Evolutionary conservation across 768 basidiomycete genomes (phyloP), one percentile per base, ranked within the genome.

Genomic region (Suillus placidus): DNA sequence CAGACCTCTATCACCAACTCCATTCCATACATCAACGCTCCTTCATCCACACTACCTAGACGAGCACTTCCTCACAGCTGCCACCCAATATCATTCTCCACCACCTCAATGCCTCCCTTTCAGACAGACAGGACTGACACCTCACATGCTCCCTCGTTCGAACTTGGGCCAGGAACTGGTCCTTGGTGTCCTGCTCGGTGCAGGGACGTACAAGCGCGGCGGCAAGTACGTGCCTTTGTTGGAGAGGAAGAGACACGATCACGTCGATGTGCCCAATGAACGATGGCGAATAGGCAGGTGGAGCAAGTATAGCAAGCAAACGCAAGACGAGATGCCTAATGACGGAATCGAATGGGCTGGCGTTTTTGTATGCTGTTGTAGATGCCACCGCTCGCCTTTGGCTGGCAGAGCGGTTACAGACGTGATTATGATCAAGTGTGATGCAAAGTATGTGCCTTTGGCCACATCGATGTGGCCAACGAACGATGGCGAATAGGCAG

Each of bases 211-310:
- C 66, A 85, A 84, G 67, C 83, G 88, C 18, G 82, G 81, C 2
- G 78, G 78, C 9, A 88, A 32, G 85, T 95, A 96, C 69, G 80
- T 85, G 16, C 88, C 88, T 8, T 68, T 99, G 38, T 71, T 95
- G 58, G 69, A 81, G 63, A 82, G 95, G 66, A 85, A 87, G 61
- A 82, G 93, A 62, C 77, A 90, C 34, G 91, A 93, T 64, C 82
- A 82, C 10, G 87, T 91, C 0, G 90, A 92, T 40, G 85, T 86
- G 16, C 83, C 85, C 73, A 43, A 9, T 0, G 87, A 88, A 71
- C 84, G 91, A 62, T 97, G 92, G 91, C 82, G 88, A 66, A 71
- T 82, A 20, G 91, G 91, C 16, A 87, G 88, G 71, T 90, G 86
- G 1, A 77, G 80, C 52, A 80, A 85, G 51, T 52, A 18, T 32